phyloP scores from a whole-genome alignment of 768 basidiomycete species.

The Boletellus ananiceps region DNA sequence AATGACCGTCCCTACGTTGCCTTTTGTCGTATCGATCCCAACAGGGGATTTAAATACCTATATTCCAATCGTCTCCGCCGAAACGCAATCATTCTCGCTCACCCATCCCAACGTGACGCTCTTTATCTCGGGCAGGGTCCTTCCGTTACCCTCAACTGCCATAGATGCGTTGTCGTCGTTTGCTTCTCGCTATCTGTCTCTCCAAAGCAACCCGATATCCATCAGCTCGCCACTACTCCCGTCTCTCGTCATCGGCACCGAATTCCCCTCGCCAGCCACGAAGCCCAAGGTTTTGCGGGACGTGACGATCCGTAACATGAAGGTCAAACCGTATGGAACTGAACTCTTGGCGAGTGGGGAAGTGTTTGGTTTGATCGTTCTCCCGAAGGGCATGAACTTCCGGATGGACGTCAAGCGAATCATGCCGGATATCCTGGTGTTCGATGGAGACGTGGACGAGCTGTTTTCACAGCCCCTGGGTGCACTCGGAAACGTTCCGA shows the following conservation, averaged over 20 bases:
- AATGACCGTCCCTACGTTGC: constrained; percentile 51
- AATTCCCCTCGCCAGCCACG: constrained; percentile 64
- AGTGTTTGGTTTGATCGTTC: constrained; percentile 58
- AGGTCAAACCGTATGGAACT: constrained; percentile 46
- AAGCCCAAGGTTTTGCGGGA: constrained; percentile 63
- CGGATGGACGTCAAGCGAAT: constrained; percentile 59
- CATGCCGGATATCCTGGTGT: constrained; percentile 73
- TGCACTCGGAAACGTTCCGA: constrained; percentile 33
- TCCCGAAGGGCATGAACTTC: constrained; percentile 67
- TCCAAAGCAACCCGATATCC: constrained; percentile 49
- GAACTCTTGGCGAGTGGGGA: constrained; percentile 65
- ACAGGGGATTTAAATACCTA: constrained; percentile 13
- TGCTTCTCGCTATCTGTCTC: constrained; percentile 61
- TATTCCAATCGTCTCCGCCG: constrained; percentile 51
- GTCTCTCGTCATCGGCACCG: constrained; percentile 39
- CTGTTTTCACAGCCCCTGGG: constrained; percentile 1
- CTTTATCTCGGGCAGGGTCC: constrained; percentile 49
- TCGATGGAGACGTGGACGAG: constrained; percentile 62
- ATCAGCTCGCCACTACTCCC: constrained; percentile 57
- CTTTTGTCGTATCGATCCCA: constrained; percentile 58
- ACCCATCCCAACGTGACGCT: constrained; percentile 68
- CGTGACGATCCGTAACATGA: constrained; percentile 75
- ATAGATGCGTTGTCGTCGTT: constrained; percentile 50
- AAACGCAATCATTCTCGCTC: constrained; percentile 52
- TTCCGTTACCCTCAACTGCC: constrained; percentile 46